Evolutionary conservation across 169 alveolate genomes (phyloP).

Genomic region (Plasmodium coatneyi): DNA sequence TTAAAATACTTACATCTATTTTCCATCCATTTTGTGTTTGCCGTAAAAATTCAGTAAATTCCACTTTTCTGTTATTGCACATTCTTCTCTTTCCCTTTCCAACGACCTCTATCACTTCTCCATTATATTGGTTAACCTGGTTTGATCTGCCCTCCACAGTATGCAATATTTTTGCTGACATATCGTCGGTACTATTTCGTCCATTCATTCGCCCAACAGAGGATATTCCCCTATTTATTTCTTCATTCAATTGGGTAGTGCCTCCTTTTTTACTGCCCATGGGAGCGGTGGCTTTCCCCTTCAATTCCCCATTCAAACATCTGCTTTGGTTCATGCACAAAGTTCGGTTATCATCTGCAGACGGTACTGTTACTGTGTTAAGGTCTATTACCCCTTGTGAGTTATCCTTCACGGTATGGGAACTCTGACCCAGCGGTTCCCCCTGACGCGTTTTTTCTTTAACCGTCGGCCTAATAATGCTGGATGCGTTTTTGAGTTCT

Average conservation of each 20-base stretch:
- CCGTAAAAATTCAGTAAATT: conserved; percentile 3
- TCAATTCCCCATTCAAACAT: background rate
- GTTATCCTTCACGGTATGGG: background rate
- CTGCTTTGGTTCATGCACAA: background rate
- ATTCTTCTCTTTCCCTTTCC: conserved; percentile 12
- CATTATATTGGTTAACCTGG: background rate
- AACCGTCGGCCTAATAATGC: background rate
- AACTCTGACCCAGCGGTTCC: background rate
- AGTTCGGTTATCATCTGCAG: background rate
- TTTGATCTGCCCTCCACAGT: background rate
- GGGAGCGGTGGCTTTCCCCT: background rate
- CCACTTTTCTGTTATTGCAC: conserved; percentile 22
- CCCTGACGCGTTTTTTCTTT: background rate
- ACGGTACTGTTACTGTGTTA: background rate
- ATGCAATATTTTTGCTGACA: background rate
- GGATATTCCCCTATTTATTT: background rate
- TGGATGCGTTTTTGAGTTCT: conserved; percentile 5
- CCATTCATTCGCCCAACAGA: background rate
- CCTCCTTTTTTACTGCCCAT: background rate
- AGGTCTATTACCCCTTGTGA: background rate
- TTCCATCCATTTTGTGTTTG: conserved; percentile 18
- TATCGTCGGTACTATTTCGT: background rate
- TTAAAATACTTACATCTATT: conserved; percentile 23
- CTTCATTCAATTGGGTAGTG: conserved; percentile 8
- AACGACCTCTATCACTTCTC: background rate